These are phyloP conservation scores for Larix sibirica DNA, from an alignment of 83 land plant species.

Conservation along the genomic window DNA sequence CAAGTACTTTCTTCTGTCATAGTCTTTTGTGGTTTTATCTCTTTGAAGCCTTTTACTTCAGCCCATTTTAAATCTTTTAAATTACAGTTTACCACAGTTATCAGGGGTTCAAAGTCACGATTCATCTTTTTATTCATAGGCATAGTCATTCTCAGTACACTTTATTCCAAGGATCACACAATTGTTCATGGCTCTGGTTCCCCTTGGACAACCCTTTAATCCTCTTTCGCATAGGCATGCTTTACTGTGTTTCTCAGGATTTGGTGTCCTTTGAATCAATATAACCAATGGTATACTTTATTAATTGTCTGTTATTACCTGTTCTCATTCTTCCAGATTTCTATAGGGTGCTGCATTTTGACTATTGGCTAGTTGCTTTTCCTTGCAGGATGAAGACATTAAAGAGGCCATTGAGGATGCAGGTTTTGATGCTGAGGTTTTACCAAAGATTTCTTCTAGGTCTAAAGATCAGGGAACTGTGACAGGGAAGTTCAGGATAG, in stretches of 20 bases:
- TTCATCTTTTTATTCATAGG: no score
- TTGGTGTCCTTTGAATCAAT: neutral
- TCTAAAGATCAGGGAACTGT: slow-evolving; percentile 40
- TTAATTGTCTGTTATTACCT: no score
- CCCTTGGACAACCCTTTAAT: neutral
- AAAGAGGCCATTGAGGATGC: slow-evolving; percentile 94
- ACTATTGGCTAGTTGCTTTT: neutral
- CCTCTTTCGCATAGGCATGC: neutral
- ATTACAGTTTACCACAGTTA: no score
- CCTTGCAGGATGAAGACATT: slow-evolving; percentile 78
- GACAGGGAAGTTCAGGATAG: slow-evolving; percentile 83
- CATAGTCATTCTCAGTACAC: neutral
- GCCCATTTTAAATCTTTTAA: no score
- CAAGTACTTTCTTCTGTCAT: neutral
- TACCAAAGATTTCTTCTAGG: slow-evolving; percentile 39
- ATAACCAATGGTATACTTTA: neutral
- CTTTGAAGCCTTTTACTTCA: no score
- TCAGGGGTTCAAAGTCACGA: neutral
- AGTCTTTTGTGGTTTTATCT: neutral
- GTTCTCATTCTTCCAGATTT: no score
- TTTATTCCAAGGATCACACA: neutral
- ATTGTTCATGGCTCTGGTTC: neutral
- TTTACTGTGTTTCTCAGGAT: neutral
- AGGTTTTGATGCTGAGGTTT: slow-evolving; percentile 91
- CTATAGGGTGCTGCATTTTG: neutral